These are phyloP conservation scores for Suillus spraguei DNA, from an alignment of 768 basidiomycete genomes.

Conservation along the genomic window DNA sequence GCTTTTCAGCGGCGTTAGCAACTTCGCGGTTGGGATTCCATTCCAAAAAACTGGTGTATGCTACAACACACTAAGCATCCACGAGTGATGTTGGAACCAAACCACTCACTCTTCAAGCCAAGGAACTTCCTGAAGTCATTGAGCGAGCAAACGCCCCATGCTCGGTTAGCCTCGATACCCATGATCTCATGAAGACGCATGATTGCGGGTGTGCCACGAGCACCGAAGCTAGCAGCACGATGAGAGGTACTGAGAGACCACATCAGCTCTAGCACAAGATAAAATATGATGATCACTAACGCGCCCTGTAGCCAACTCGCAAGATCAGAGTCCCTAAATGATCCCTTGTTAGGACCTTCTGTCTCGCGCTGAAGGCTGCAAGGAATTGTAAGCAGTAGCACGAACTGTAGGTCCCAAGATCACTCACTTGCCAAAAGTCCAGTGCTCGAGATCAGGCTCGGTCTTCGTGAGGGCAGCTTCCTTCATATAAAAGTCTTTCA, in stretches of 20 bases:
- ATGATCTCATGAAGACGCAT: slow-evolving; percentile 83
- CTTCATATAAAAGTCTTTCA: slow-evolving; percentile 53
- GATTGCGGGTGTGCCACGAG: slow-evolving; percentile 71
- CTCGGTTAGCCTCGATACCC: slow-evolving; percentile 77
- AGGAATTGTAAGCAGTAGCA: slow-evolving; percentile 11
- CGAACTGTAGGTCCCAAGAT: not conserved
- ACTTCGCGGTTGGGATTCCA: slow-evolving; percentile 80
- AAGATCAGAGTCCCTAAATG: slow-evolving; percentile 71
- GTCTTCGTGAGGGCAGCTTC: slow-evolving; percentile 39
- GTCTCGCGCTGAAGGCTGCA: slow-evolving; percentile 60
- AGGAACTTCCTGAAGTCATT: slow-evolving; percentile 88
- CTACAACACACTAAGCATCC: slow-evolving; percentile 36
- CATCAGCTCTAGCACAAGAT: slow-evolving; percentile 6
- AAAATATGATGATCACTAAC: slow-evolving; percentile 41
- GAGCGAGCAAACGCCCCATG: slow-evolving; percentile 81
- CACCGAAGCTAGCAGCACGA: slow-evolving; percentile 73
- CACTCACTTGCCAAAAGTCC: slow-evolving; percentile 67
- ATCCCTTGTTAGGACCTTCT: slow-evolving; percentile 39
- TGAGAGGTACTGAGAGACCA: slow-evolving; percentile 56
- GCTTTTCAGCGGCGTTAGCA: slow-evolving; percentile 69
- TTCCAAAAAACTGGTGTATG: slow-evolving; percentile 70
- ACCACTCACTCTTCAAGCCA: slow-evolving; percentile 66
- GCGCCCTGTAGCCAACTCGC: slow-evolving; percentile 68
- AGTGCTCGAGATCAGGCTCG: slow-evolving; percentile 54
- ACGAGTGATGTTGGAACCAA: not conserved